phyloP scores from a whole-genome alignment of 306 rosid genomes.

The Inga laurina region DNA sequence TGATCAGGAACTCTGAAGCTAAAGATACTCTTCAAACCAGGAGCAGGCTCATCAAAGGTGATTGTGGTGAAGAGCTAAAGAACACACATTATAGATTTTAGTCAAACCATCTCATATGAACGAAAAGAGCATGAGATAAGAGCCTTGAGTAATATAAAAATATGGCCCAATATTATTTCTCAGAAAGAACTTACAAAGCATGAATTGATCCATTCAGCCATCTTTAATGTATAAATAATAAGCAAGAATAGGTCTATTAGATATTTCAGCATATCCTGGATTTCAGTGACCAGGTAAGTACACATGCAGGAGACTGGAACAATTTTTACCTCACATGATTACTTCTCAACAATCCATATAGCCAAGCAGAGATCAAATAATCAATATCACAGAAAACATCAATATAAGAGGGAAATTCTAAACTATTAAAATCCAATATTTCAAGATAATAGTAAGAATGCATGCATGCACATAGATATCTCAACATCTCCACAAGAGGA shows the following conservation, averaged over 20 bases:
- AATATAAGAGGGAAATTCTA: not conserved
- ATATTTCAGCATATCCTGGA: not conserved
- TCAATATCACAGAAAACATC: not conserved
- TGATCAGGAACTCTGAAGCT: slow-evolving; percentile 7
- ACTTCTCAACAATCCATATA: not conserved
- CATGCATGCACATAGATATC: not conserved
- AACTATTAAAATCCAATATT: not conserved
- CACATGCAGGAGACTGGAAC: not conserved
- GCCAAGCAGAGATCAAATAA: not conserved
- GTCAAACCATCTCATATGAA: slow-evolving; percentile 11
- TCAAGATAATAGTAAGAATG: not conserved
- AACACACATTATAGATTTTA: slow-evolving; percentile 13
- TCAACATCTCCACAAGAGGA: not conserved
- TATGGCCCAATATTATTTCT: not conserved
- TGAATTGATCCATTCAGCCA: not conserved
- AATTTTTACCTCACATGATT: not conserved
- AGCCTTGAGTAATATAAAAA: not conserved
- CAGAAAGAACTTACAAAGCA: not conserved
- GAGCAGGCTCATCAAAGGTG: slow-evolving; percentile 50
- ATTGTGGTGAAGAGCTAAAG: slow-evolving; percentile 75
- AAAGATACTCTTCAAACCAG: not conserved
- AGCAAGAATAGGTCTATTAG: not conserved
- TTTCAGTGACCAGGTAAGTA: not conserved
- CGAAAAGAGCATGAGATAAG: not conserved
- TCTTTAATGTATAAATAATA: not conserved